Evolutionary conservation across 164 flowering plant genomes (phyloP).

Genomic region (Hamamelis virginiana): DNA sequence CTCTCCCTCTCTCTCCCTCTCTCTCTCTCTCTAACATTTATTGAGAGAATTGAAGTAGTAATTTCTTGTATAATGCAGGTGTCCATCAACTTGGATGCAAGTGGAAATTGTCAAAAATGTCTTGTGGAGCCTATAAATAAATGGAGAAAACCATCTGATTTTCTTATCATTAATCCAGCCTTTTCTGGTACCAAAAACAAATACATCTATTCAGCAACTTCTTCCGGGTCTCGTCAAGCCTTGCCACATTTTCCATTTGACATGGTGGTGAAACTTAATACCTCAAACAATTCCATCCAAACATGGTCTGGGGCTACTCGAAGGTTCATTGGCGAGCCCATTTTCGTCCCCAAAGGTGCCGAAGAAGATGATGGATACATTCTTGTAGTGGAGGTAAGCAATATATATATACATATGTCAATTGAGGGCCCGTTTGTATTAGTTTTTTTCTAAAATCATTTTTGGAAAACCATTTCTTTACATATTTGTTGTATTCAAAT

Average conservation of each 20-base stretch:
- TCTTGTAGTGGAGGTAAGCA: slow-evolving; percentile 77
- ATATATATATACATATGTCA: too few relatives aligned
- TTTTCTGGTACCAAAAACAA: slow-evolving; percentile 51
- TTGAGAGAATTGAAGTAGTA: too few relatives aligned
- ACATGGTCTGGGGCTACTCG: slow-evolving; percentile 67
- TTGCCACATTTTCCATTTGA: slow-evolving; percentile 90
- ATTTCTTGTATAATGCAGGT: slow-evolving; percentile 37
- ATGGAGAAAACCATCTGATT: slow-evolving; percentile 74
- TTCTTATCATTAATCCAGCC: slow-evolving; percentile 64
- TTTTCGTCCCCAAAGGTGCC: slow-evolving; percentile 57
- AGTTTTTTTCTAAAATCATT: too few relatives aligned
- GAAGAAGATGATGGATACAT: slow-evolving; percentile 86
- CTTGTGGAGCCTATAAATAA: slow-evolving; percentile 43
- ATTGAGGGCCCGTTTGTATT: too few relatives aligned
- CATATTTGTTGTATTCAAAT: too few relatives aligned
- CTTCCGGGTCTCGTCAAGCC: slow-evolving; percentile 58
- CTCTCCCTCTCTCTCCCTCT: too few relatives aligned
- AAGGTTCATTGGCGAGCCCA: slow-evolving; percentile 85
- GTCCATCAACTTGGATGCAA: slow-evolving; percentile 42
- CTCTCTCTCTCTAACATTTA: too few relatives aligned
- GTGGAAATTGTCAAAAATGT: slow-evolving; percentile 42
- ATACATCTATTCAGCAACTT: slow-evolving; percentile 60
- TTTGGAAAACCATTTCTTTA: too few relatives aligned
- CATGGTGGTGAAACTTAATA: slow-evolving; percentile 57
- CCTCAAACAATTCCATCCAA: slow-evolving; percentile 14